Evolutionary conservation across 345 rosid genomes (phyloP), one percentile per base, ranked within the genome.

Genomic region (Corymbia maculata): DNA sequence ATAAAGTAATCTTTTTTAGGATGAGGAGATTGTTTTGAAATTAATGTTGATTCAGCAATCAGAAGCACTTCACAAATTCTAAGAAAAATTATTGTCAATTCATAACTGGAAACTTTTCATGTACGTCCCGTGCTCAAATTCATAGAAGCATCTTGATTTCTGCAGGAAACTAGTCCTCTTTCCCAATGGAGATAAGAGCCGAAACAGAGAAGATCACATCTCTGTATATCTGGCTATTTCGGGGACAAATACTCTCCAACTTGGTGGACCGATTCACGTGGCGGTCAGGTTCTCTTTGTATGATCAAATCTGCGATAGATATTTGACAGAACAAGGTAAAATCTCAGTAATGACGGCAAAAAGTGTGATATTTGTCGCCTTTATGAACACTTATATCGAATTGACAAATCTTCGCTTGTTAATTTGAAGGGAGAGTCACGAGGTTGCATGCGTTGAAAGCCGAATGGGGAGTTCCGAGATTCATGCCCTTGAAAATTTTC

Each of bases 161-260:
- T 55, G 53, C 26, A 88, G 57, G 89, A 88, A 44, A 47, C 66
- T 88, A 28, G 21, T 82, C 13, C 36, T 88, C 50, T 88, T 82
- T 49, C 89, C 89, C 21, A 53, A 55, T 4, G 89, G 89, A 82
- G 86, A 88, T 22, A 52, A 52, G 66, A 52, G 44, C 30, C 55
- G 24, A 45, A 36, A 36, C 42, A 75, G 42, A 28, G 5, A 28
- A 9, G 89, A 21, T 88, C 42, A 79, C 51, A 55, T 88, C 42
- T 88, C 89, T 1, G 0, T 75, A 2, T 59, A 79, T 57, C n/a
- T 88, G 42, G 51, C 51, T 0, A 0, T 53, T 13, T 79, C 4
- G 0, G n/a, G 64, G 64, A 13, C 4, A 5, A 55, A 1, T 30
- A 13, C 30, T 57, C 52, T 4, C 24, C 50, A 42, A 79, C 32